Conservation (phyloP, 2,329 filamentous ascomycete genomes). For the Exserohilum turcica region DNA sequence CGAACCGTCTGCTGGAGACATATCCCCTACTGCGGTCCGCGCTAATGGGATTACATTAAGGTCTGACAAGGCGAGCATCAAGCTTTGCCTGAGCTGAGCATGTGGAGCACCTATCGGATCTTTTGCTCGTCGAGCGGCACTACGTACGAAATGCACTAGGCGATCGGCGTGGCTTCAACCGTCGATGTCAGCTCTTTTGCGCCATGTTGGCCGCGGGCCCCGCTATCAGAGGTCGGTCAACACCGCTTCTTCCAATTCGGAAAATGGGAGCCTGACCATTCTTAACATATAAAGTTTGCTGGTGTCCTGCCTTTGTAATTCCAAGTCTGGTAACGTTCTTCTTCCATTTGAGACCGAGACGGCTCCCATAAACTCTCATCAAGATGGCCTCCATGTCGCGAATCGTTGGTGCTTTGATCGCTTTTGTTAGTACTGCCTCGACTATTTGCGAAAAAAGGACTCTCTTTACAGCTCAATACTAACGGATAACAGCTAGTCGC, state of each 20-base stretch:
- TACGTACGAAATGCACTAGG: not conserved
- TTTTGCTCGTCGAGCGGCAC: not conserved
- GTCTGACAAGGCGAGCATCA: not conserved
- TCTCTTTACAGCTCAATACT: not conserved
- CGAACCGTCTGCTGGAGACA: no score
- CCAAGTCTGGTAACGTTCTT: no score
- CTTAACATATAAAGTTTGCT: constrained; percentile 1
- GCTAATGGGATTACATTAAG: not conserved
- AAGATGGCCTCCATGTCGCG: constrained; percentile 6
- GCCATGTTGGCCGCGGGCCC: not conserved
- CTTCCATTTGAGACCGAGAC: no score
- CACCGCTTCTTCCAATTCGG: not conserved
- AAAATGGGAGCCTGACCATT: not conserved
- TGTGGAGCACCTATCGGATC: not conserved
- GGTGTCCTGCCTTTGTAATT: not conserved
- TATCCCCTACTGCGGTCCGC: no score
- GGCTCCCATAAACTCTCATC: no score
- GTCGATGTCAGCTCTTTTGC: constrained; percentile 1
- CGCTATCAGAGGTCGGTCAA: not conserved
- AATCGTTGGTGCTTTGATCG: constrained; percentile 5
- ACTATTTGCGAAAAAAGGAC: not conserved
- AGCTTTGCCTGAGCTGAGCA: not conserved
- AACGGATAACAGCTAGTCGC: constrained; percentile 15
- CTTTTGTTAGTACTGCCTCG: constrained; percentile 7
- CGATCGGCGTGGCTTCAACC: not conserved